Percentiles rank a stretch among this genome's conserved stretches.
These are phyloP conservation scores for Fusarium mangiferae DNA, from an alignment of 2,329 filamentous ascomycete genomes.

Conservation along the genomic window DNA sequence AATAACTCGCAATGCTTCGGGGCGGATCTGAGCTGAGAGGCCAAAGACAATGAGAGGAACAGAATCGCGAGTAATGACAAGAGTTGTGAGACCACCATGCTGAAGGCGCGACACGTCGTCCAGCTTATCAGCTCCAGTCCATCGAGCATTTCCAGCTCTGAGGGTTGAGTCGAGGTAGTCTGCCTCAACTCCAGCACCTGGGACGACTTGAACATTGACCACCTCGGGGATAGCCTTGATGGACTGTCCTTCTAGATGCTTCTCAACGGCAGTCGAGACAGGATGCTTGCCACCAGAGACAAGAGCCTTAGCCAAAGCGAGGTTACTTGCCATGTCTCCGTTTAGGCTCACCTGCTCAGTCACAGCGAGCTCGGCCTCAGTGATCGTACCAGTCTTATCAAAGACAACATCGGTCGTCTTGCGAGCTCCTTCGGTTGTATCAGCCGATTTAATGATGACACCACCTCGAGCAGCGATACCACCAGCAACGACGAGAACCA, in stretches of 20 bases:
- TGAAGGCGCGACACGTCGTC: not conserved
- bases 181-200: slow-evolving; percentile 2
- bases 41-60: not conserved
- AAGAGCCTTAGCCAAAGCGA: not conserved
- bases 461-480: slow-evolving; percentile 67
- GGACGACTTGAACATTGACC: not conserved
- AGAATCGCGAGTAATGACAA: not conserved
- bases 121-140: not conserved
- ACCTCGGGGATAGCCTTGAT: not conserved
- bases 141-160: slow-evolving; percentile 2
- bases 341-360: not conserved
- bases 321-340: not conserved
- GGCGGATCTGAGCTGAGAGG: not conserved
- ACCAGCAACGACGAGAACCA: slow-evolving; percentile 71
- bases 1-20: not conserved
- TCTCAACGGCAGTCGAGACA: not conserved
- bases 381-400: slow-evolving; percentile 75
- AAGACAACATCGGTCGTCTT: slow-evolving; percentile 70
- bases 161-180: not conserved
- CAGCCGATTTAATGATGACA: slow-evolving; percentile 69
- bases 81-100: not conserved
- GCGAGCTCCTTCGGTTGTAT: slow-evolving; percentile 63
- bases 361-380: slow-evolving; percentile 53
- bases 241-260: not conserved
- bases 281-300: slow-evolving; percentile 4